Evolutionary conservation across 31 red algal genomes (phyloP).

Genomic region (Asparagopsis taxiformis): DNA sequence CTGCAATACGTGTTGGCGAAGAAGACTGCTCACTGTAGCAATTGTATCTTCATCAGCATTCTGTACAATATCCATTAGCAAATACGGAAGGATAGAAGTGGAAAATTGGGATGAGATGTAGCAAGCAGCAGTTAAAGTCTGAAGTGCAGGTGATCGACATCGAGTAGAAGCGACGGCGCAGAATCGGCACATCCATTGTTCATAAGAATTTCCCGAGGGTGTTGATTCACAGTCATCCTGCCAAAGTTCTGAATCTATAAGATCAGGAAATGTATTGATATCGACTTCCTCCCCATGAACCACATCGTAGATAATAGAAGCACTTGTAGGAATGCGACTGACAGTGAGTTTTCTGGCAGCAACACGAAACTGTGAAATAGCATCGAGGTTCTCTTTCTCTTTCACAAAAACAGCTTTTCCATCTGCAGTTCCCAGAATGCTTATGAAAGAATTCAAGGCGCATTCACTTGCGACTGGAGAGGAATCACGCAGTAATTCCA

Average conservation of each 20-base stretch:
- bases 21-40: conserved; percentile 26
- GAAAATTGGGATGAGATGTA: conserved; percentile 48
- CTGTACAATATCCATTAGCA: conserved; percentile 59
- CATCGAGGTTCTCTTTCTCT: conserved; percentile 10
- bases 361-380: conserved; percentile 11
- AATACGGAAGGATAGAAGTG: conserved; percentile 49
- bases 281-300: conserved; percentile 9
- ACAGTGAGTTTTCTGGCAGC: conserved; percentile 14
- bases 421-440: conserved; percentile 25
- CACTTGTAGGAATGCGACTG: neutral
- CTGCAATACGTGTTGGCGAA: conserved; percentile 33
- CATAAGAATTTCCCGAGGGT: neutral
- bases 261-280: conserved; percentile 20
- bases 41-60: conserved; percentile 25
- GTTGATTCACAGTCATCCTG: neutral
- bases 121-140: conserved; percentile 31
- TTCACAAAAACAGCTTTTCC: conserved; percentile 20
- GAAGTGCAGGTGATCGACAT: conserved; percentile 50
- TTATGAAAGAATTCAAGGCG: conserved; percentile 31
- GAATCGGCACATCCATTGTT: conserved; percentile 49
- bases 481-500: conserved; percentile 34
- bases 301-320: conserved; percentile 12
- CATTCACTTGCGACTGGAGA: conserved; percentile 25
- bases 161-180: conserved; percentile 22
- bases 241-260: conserved; percentile 37